A percentile compares a stretch with the other conserved stretches of the same genome.
phyloP scores from a whole-genome alignment of 768 basidiomycete genomes.

The Leccinum subtestaceum region DNA sequence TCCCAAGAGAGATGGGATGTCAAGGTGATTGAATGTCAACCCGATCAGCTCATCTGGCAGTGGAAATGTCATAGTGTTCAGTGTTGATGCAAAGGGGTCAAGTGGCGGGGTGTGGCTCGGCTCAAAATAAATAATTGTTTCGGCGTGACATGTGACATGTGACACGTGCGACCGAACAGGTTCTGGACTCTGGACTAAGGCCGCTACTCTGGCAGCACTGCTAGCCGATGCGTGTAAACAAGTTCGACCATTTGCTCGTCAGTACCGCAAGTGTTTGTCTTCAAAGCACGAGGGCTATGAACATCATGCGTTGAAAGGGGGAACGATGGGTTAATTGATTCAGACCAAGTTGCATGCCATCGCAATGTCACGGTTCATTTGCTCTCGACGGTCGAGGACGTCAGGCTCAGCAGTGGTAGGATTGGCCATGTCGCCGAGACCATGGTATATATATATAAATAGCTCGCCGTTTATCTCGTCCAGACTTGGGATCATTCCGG shows the following conservation, averaged over 20 bases:
- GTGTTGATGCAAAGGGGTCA: background rate
- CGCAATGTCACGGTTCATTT: background rate
- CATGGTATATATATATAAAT: background rate
- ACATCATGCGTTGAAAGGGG: too few relatives aligned
- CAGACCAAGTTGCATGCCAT: too few relatives aligned
- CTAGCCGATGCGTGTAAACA: too few relatives aligned
- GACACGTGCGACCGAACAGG: background rate
- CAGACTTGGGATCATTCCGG: constrained; percentile 10
- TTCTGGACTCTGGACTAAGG: too few relatives aligned
- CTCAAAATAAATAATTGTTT: background rate
- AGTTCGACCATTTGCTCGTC: too few relatives aligned
- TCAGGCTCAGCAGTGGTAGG: background rate
- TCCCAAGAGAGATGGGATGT: constrained; percentile 26
- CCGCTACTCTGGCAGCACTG: too few relatives aligned
- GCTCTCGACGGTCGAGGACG: background rate
- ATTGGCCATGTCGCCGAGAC: background rate
- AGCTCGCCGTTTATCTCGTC: background rate
- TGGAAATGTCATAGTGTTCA: constrained; percentile 12
- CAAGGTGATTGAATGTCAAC: constrained; percentile 27
- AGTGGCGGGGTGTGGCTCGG: background rate
- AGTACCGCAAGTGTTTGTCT: too few relatives aligned
- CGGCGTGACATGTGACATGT: background rate
- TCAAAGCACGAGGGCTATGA: too few relatives aligned
- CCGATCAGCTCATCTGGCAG: constrained; percentile 33
- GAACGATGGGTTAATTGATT: too few relatives aligned